These are phyloP conservation scores for Dissoconium aciculare DNA, from an alignment of 2,329 filamentous ascomycete species.

Conservation along the genomic window DNA sequence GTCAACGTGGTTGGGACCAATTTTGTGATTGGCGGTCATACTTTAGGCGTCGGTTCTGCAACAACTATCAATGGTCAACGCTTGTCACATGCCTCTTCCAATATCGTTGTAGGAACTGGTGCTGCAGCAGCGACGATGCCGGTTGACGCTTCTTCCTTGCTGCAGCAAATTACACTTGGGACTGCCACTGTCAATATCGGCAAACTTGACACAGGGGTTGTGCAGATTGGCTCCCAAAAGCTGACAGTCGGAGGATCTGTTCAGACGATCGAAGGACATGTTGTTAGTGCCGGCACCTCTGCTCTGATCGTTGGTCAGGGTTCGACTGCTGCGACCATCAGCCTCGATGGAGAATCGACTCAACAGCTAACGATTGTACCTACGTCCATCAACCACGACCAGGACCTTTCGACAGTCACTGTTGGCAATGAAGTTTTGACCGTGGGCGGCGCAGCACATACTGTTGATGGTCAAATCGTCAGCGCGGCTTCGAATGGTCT, in stretches of 20 bases:
- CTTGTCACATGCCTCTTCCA: background rate
- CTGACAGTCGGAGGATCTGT: constrained; percentile 1
- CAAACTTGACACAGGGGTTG: background rate
- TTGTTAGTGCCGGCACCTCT: constrained; percentile 2
- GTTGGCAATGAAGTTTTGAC: constrained; percentile 1
- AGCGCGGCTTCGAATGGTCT: background rate
- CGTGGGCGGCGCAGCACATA: constrained; percentile 1
- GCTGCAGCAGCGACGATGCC: background rate
- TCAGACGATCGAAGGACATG: constrained; percentile 2
- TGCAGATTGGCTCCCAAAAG: background rate
- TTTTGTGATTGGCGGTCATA: background rate
- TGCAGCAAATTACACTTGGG: background rate
- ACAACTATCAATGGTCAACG: constrained; percentile 1
- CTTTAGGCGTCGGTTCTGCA: background rate
- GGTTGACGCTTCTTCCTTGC: background rate
- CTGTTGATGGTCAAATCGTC: background rate
- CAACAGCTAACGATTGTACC: background rate
- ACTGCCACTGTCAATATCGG: background rate
- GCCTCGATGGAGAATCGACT: background rate
- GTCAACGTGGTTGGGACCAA: background rate
- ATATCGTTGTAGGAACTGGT: constrained; percentile 2
- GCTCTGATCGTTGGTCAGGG: constrained; percentile 2
- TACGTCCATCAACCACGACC: background rate
- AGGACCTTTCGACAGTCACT: background rate
- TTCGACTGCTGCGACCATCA: constrained; percentile 1